These are phyloP conservation scores for Candida railenensis DNA, from an alignment of 805 yeast species.

Conservation along the genomic window DNA sequence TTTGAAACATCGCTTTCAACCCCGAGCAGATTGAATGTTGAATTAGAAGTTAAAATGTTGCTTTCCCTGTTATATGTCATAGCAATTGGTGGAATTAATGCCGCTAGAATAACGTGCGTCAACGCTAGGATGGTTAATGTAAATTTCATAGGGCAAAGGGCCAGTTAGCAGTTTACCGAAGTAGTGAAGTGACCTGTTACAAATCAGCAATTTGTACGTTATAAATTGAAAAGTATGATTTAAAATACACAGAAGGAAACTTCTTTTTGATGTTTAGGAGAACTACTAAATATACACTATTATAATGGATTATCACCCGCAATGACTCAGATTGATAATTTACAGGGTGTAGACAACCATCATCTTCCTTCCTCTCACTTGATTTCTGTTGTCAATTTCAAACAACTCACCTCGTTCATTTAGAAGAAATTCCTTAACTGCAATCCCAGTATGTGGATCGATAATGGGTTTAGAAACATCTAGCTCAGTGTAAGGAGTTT, in stretches of 20 bases:
- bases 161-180: too few relatives aligned
- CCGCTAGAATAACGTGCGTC: neutral
- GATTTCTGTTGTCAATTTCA: slow-evolving; percentile 19
- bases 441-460: slow-evolving; percentile 13
- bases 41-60: neutral
- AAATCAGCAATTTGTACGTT: too few relatives aligned
- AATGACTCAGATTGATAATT: neutral
- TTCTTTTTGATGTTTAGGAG: neutral
- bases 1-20: neutral
- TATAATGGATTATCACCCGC: neutral
- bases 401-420: slow-evolving; percentile 32
- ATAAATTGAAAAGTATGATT: too few relatives aligned
- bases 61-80: neutral
- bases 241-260: neutral
- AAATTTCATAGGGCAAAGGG: too few relatives aligned
- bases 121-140: neutral
- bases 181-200: too few relatives aligned
- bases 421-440: slow-evolving; percentile 25
- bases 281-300: neutral
- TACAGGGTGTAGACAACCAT: slow-evolving; percentile 27
- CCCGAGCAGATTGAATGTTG: neutral
- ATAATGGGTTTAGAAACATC: neutral
- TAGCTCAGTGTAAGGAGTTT: neutral
- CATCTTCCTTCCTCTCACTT: slow-evolving; percentile 21
- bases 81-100: neutral